These are phyloP conservation scores for Haplographium delicatum DNA, from an alignment of 495 filamentous ascomycete genomes.

Conservation along the genomic window DNA sequence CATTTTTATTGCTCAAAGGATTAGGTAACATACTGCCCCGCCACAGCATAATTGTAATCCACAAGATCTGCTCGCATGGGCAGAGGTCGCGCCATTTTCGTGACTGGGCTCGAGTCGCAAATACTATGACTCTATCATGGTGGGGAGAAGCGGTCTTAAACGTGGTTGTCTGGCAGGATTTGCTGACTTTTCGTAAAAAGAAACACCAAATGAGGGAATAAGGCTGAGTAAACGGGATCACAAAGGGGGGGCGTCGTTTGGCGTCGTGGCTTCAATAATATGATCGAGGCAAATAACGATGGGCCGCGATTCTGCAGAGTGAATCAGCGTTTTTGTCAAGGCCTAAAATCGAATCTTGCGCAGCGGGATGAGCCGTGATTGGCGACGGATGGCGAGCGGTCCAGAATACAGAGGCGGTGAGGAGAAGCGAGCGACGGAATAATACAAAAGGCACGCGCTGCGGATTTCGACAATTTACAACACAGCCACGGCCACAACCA, in stretches of 20 bases:
- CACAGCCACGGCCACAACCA: too few species aligned
- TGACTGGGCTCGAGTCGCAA: slow-evolving; percentile 16
- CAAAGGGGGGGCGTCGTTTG: slow-evolving; percentile 2
- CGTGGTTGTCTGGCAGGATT: too few species aligned
- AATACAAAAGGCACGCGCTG: too few species aligned
- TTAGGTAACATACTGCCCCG: slow-evolving; percentile 77
- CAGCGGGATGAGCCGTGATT: background rate
- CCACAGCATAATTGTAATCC: slow-evolving; percentile 75
- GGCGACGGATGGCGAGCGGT: too few species aligned
- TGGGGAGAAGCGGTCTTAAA: slow-evolving; percentile 22
- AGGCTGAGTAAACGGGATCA: slow-evolving; percentile 15
- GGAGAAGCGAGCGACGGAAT: too few species aligned
- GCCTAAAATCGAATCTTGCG: background rate
- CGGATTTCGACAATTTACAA: too few species aligned
- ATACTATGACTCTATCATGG: slow-evolving; percentile 25
- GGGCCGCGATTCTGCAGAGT: background rate
- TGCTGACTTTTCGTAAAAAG: slow-evolving; percentile 10
- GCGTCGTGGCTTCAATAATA: slow-evolving; percentile 22
- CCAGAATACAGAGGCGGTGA: too few species aligned
- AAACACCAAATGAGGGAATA: slow-evolving; percentile 12
- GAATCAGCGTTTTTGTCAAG: background rate
- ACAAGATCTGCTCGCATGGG: slow-evolving; percentile 53
- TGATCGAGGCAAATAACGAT: background rate
- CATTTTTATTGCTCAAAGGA: background rate
- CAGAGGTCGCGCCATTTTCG: slow-evolving; percentile 27